Evolutionary conservation across 2,329 filamentous ascomycete species (phyloP).

Genomic region (Fusarium denticulatum): DNA sequence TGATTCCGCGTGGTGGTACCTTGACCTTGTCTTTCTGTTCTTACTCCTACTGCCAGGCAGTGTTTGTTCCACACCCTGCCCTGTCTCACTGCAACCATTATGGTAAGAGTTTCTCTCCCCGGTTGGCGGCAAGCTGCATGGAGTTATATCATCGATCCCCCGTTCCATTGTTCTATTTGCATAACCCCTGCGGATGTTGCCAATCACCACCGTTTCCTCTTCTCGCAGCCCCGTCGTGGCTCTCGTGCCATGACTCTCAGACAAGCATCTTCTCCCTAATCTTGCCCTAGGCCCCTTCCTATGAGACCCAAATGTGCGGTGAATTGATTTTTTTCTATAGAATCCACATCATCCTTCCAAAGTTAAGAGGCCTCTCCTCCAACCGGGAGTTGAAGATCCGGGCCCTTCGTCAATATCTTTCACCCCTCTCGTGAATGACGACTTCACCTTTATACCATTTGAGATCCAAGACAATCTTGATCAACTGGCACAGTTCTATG

Average conservation of each 20-base stretch:
- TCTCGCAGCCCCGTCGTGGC: conserved; percentile 39
- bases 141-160: conserved; percentile 54
- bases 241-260: conserved; percentile 43
- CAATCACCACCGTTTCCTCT: conserved; percentile 41
- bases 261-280: conserved; percentile 43
- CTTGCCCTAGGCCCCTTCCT: conserved; percentile 38
- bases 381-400: conserved; percentile 39
- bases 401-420: conserved; percentile 33
- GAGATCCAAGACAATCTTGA: conserved; percentile 43
- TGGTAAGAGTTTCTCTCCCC: conserved; percentile 59
- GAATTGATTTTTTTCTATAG: conserved; percentile 52
- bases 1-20: conserved; percentile 51
- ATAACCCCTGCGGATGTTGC: conserved; percentile 40
- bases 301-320: conserved; percentile 48
- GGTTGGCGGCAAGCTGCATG: conserved; percentile 57
- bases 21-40: conserved; percentile 46
- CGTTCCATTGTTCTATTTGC: conserved; percentile 44
- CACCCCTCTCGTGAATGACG: conserved; percentile 35
- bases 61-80: conserved; percentile 46
- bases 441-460: conserved; percentile 40
- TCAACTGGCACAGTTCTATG: conserved; percentile 46
- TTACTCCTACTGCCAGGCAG: conserved; percentile 34
- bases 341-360: conserved; percentile 44
- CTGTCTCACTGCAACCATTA: conserved; percentile 55
- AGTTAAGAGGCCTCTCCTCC: conserved; percentile 45